phyloP scores from a whole-genome alignment of 2,329 filamentous ascomycete genomes.

The Pezicula carpinea region DNA sequence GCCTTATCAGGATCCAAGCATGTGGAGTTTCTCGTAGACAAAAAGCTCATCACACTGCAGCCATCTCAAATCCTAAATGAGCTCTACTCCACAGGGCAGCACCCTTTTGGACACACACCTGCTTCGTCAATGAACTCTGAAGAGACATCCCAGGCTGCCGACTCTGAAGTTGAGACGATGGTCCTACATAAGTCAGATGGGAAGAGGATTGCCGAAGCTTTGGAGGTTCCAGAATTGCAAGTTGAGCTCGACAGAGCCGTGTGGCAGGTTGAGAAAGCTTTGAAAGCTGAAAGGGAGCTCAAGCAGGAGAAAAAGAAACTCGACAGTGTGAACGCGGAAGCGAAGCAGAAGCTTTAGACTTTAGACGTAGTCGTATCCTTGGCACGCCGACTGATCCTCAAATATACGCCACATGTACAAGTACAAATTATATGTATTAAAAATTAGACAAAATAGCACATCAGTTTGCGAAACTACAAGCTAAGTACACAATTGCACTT shows the following conservation, averaged over 20 bases:
- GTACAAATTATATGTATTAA: background rate
- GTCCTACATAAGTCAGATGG: conserved; percentile 49
- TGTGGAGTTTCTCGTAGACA: conserved; percentile 72
- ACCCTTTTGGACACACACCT: conserved; percentile 9
- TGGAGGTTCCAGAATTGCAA: conserved; percentile 66
- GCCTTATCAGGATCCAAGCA: conserved; percentile 82
- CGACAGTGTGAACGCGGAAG: conserved; percentile 10
- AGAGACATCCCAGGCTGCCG: conserved; percentile 11
- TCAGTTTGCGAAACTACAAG: background rate
- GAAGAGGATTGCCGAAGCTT: conserved; percentile 51
- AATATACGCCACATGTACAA: background rate
- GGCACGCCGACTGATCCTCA: background rate
- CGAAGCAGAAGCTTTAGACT: conserved; percentile 14
- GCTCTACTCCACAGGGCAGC: conserved; percentile 51
- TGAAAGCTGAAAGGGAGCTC: conserved; percentile 22
- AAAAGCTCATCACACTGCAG: conserved; percentile 61
- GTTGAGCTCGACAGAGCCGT: conserved; percentile 72
- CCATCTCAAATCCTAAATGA: conserved; percentile 68
- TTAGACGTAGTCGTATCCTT: no score
- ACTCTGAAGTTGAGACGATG: conserved; percentile 29
- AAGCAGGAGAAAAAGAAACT: conserved; percentile 19
- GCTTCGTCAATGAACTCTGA: background rate
- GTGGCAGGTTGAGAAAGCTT: conserved; percentile 58
- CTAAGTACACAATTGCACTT: background rate
- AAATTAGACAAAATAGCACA: no score